Base-by-base conservation (phyloP, 345 rosid species). In the Jatropha curcas region DNA sequence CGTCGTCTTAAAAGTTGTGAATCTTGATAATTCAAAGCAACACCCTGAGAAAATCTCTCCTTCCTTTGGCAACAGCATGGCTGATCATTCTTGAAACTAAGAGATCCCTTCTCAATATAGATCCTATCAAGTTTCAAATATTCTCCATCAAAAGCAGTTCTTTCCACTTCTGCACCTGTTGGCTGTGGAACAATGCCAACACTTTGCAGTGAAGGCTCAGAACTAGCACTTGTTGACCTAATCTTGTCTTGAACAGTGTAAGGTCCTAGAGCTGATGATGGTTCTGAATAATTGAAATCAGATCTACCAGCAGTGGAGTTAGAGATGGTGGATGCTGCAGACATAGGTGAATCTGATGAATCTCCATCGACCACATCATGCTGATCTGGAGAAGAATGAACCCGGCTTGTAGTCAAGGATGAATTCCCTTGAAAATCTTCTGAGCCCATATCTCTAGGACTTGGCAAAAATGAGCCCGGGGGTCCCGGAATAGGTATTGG, bases 401-500 rank as follows among this genome's bases (percentile, higher is more conserved):
- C 83, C 60, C 87, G 90, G 79, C 90, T 88, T 24, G 93, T 86
- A 73, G 96, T 91, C 59, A 89, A 76, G 3, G 99, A 95, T 4
- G 99, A 92, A 82, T 91, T 95, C 57, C 96, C 98, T 82, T 85
- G 94, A 82, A 87, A 89, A 67, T 95, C 99, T 68, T 92, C 99
- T 0, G 89, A 89, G 37, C 90, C 83, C 90, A 89, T 84, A 74
- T 86, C 98, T 50, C 96, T 81, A 39, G 98, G 98, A 81, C 98
- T 94, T 0, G 98, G 98, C 83, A 94, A 83, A 84, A 90, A 92
- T 24, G 98, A 94, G 4, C 98, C 98, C 0, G 98, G 98, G 62
- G 98, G 98, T 55, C 98, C 98, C 16, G 98, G 98, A 60, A 94
- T 94, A 39, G 92, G 97, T 77, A 94, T 94, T 9, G 93, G 91